Evolutionary conservation across 352 stramenopile species (phyloP).

Genomic region (Phytophthora chlamydospora): DNA sequence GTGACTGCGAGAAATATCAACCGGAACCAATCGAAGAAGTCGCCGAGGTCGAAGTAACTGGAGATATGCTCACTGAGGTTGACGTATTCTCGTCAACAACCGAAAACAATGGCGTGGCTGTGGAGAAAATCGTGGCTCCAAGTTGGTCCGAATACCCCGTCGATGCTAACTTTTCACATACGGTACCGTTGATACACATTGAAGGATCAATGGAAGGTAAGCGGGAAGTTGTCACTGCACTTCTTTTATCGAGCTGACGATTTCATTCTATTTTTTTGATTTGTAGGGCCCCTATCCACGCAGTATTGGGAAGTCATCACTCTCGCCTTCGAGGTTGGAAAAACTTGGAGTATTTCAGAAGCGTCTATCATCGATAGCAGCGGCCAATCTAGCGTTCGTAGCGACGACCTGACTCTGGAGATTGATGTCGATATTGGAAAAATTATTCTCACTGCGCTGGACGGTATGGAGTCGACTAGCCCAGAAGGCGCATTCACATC

Average conservation of each 20-base stretch:
- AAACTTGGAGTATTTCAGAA: constrained; percentile 6
- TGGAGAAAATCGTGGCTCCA: too few species aligned
- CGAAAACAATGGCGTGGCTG: too few species aligned
- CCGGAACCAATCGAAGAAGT: too few species aligned
- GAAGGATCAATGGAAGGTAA: constrained; percentile 35
- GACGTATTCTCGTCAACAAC: too few species aligned
- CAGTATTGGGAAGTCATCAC: constrained; percentile 23
- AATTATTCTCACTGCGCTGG: constrained; percentile 7
- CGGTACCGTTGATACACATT: constrained; percentile 14
- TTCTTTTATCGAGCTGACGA: not conserved
- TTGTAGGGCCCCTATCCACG: constrained; percentile 24
- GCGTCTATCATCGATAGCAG: constrained; percentile 20
- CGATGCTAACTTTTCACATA: too few species aligned
- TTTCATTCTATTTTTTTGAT: not conserved
- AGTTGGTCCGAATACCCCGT: too few species aligned
- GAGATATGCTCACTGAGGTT: too few species aligned
- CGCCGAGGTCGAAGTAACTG: too few species aligned
- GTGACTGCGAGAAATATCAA: too few species aligned
- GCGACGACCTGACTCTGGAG: constrained; percentile 12
- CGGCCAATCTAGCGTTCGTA: not conserved
- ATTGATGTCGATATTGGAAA: constrained; percentile 13
- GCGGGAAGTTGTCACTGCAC: not conserved
- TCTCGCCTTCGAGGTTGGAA: constrained; percentile 17
- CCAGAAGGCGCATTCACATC: not conserved
- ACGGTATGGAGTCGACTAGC: not conserved